Base-by-base conservation (phyloP, 306 rosid genomes). In the Echinosophora koreensis region DNA sequence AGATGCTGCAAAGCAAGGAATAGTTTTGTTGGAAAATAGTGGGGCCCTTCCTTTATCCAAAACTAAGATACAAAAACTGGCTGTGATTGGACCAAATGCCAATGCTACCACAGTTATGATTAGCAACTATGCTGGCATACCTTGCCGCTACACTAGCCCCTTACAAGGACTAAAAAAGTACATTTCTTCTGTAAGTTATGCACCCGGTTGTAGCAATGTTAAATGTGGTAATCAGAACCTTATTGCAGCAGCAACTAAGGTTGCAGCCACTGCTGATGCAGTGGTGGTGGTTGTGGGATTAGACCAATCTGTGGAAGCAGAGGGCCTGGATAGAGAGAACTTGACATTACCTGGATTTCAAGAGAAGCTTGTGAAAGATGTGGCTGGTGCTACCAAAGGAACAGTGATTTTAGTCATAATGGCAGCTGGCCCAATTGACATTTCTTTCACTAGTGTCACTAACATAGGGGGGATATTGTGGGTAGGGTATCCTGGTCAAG, bases 401-500 rank as follows among this genome's bases (percentile, higher is more conserved):
- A 84, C 69, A 18, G 85, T 93, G 22, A 71, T 90, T 56, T 75
- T 90, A 15, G 91, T 89, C 17, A 81, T 93, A 30, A 86, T 93
- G 97, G 88, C 97, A 6, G 96, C 94, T 22, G 90, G 97, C 52
- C 94, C 93, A 9, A 65, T 88, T 77, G 97, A 90, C 18, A 76
- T 89, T 71, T 88, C 93, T 39, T 93, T 93, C 68, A 81, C 90
- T 51, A 79, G 73, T 69, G 17, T 88, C 17, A 46, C 76, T 35
- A 82, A 86, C 27, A 80, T 89, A 46, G 91, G 84, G 14, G 94
- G 88, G 4, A 84, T 91, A 38, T 46, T 91, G 27, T 88, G 96
- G 96, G 96, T 87, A 16, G 96, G 93, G 0, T 90, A 90, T 80
- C 96, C 93, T 9, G 96, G 96, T 64, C 88, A 90, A 85, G 91